Conservation (phyloP, 768 basidiomycete species). For the Kwoniella sp. region DNA sequence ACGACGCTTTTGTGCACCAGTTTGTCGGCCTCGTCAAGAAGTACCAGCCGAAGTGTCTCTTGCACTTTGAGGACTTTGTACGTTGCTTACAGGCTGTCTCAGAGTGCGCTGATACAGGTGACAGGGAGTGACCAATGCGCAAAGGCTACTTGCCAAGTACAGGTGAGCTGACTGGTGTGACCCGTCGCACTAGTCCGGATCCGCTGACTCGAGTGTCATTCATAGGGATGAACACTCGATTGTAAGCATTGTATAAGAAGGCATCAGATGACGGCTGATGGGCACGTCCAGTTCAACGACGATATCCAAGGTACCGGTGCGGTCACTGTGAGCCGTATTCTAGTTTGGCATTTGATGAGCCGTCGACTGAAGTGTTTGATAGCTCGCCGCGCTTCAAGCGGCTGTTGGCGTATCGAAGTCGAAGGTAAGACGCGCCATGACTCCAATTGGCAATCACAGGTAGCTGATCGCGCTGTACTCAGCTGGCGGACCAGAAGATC, state of each 20-base stretch:
- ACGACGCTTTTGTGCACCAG: constrained; percentile 74
- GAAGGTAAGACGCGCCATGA: constrained; percentile 55
- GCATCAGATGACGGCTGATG: not conserved
- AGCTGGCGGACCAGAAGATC: constrained; percentile 69
- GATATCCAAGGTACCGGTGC: constrained; percentile 59
- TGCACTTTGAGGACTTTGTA: constrained; percentile 79
- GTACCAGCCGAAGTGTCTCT: constrained; percentile 61
- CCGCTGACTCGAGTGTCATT: too few relatives aligned
- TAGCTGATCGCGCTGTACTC: constrained; percentile 21
- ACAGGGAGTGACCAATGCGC: constrained; percentile 64
- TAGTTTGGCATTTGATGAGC: not conserved
- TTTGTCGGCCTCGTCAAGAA: constrained; percentile 75
- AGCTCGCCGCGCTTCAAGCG: constrained; percentile 47
- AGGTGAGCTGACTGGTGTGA: constrained; percentile 25
- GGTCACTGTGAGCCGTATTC: constrained; percentile 38
- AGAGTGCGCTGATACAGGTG: not conserved
- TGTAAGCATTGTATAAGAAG: not conserved
- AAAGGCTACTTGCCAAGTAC: constrained; percentile 58
- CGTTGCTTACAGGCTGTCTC: constrained; percentile 1
- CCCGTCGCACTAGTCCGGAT: too few relatives aligned
- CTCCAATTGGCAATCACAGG: not conserved
- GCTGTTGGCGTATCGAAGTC: constrained; percentile 55
- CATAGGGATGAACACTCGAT: constrained; percentile 29
- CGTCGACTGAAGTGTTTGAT: not conserved
- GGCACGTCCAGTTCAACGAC: constrained; percentile 60